Evolutionary conservation across 345 rosid species (phyloP).

Genomic region (Cardamine chenopodiifolia): DNA sequence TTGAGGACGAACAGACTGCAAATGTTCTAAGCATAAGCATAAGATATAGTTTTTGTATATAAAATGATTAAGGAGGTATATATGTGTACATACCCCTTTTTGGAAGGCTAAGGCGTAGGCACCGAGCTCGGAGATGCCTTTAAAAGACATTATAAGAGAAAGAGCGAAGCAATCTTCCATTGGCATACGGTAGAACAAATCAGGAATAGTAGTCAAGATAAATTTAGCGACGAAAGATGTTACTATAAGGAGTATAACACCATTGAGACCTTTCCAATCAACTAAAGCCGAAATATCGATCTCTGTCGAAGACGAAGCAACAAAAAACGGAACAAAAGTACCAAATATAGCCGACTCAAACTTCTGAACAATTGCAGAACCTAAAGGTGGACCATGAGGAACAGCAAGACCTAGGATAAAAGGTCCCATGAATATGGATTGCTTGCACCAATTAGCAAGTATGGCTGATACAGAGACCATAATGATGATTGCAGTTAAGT

Average conservation of each 20-base stretch:
- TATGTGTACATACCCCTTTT: conserved; percentile 37
- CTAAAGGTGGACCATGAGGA: conserved; percentile 59
- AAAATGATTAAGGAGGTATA: neutral
- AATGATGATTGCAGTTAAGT: conserved; percentile 36
- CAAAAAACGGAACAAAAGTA: conserved; percentile 38
- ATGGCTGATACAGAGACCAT: conserved; percentile 42
- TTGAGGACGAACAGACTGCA: conserved; percentile 40
- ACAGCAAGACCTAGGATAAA: conserved; percentile 49
- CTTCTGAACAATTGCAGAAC: conserved; percentile 49
- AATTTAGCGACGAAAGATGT: conserved; percentile 43
- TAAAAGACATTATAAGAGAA: conserved; percentile 52
- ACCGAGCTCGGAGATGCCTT: conserved; percentile 55
- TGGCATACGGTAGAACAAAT: conserved; percentile 50
- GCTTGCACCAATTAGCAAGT: conserved; percentile 36
- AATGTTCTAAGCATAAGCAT: conserved; percentile 23
- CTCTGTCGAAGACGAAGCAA: conserved; percentile 36
- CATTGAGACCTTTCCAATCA: conserved; percentile 19
- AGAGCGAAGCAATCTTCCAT: conserved; percentile 49
- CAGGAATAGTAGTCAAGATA: conserved; percentile 42
- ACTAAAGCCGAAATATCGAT: neutral
- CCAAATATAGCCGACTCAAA: conserved; percentile 46
- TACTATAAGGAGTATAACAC: neutral
- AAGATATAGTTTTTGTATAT: neutral
- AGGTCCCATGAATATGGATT: conserved; percentile 47
- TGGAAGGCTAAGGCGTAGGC: conserved; percentile 29